Conservation (phyloP, 73 alveolate genomes). For the Halteria grandinella region DNA sequence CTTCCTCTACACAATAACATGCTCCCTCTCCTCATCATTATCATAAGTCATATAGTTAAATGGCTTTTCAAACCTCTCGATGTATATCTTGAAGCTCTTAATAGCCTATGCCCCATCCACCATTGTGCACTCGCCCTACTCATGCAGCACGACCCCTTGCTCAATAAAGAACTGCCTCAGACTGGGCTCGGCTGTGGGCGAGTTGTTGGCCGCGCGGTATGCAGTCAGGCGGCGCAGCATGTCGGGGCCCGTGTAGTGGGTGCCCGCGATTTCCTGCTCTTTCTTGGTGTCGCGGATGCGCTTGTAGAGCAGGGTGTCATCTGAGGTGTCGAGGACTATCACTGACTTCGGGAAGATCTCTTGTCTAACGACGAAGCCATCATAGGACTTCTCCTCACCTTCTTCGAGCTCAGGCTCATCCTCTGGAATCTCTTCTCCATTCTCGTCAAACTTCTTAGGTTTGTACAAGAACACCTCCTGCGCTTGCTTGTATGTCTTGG, state of each 20-base stretch:
- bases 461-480: conserved; percentile 72
- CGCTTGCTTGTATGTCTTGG: conserved; percentile 82
- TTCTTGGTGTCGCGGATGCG: conserved; percentile 23
- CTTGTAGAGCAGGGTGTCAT: conserved; percentile 17
- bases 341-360: conserved; percentile 52
- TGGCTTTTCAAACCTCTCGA: conserved; percentile 69
- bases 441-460: conserved; percentile 57
- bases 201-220: conserved; percentile 78
- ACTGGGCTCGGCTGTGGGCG: conserved; percentile 78
- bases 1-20: background rate
- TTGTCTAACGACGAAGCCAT: conserved; percentile 31
- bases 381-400: conserved; percentile 64
- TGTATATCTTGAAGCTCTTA: conserved; percentile 56
- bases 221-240: conserved; percentile 60
- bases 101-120: conserved; percentile 52
- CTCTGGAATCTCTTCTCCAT: conserved; percentile 68
- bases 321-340: conserved; percentile 43
- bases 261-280: conserved; percentile 51
- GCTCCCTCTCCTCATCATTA: conserved; percentile 22
- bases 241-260: conserved; percentile 64
- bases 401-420: conserved; percentile 73
- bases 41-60: conserved; percentile 56
- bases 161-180: conserved; percentile 79
- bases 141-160: conserved; percentile 65
- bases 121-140: conserved; percentile 54